These are phyloP conservation scores for Breynia disticha DNA, from an alignment of 441 rosid species.

Conservation along the genomic window DNA sequence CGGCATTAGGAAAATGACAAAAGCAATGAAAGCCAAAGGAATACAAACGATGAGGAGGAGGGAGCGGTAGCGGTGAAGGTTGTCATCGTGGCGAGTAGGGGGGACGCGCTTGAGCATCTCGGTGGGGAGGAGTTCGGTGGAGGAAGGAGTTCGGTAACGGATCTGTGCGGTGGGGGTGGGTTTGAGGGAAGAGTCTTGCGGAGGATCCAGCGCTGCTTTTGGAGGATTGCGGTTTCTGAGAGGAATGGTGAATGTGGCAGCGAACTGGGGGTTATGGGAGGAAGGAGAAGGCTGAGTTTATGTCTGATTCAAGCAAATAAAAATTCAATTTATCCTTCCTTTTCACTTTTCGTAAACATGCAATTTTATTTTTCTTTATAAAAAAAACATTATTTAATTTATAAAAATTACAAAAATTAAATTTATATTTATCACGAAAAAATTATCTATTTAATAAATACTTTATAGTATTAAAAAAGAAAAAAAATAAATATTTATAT, in stretches of 20 bases:
- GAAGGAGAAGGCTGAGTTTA: no score
- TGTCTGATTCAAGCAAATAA: no score
- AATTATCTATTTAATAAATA: no score
- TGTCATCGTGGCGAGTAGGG: conserved; percentile 52
- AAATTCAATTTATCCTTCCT: no score
- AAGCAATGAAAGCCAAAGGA: conserved; percentile 48
- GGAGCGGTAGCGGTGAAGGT: conserved; percentile 63
- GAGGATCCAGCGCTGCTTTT: conserved; percentile 27
- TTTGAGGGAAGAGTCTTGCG: conserved; percentile 16
- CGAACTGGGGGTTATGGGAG: no score
- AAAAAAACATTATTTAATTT: no score
- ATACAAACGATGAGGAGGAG: conserved; percentile 49
- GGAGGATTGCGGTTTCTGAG: not conserved
- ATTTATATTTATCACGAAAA: no score
- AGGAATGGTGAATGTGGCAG: conserved; percentile 6
- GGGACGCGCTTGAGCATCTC: conserved; percentile 51
- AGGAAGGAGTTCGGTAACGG: conserved; percentile 88
- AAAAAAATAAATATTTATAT: no score
- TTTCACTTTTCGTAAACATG: no score
- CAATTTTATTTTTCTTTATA: no score
- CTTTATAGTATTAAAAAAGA: no score
- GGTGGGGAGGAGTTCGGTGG: conserved; percentile 48
- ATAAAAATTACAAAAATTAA: no score
- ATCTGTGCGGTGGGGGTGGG: conserved; percentile 67
- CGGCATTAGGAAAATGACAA: conserved; percentile 65